These are phyloP conservation scores for Penicillium bovifimosum DNA, from an alignment of 495 filamentous ascomycete genomes.

Conservation along the genomic window DNA sequence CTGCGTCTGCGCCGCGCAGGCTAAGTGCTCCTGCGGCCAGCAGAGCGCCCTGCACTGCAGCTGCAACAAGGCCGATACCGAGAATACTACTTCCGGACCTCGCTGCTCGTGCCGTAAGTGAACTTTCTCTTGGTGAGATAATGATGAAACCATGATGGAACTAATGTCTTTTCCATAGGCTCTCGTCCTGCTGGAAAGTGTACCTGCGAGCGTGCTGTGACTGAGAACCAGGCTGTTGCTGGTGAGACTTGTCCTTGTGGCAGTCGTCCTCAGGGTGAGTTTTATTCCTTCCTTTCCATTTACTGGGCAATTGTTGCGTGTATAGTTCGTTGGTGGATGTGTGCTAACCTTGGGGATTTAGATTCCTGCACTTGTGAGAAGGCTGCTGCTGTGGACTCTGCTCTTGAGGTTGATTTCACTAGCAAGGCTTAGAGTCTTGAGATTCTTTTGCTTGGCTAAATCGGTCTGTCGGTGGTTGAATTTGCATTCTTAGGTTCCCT, in stretches of 20 bases:
- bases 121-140: constrained; percentile 12
- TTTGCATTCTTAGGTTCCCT: constrained; percentile 2
- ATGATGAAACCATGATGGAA: neutral
- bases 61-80: constrained; percentile 69
- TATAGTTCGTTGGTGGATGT: neutral
- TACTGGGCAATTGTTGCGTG: no score
- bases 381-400: constrained; percentile 47
- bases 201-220: constrained; percentile 67
- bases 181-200: constrained; percentile 72
- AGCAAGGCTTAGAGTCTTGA: constrained; percentile 34
- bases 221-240: constrained; percentile 61
- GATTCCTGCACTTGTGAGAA: constrained; percentile 84
- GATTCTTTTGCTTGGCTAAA: no score
- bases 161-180: constrained; percentile 33
- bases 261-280: constrained; percentile 61
- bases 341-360: constrained; percentile 20
- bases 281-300: no score
- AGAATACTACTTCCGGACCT: constrained; percentile 69
- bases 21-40: constrained; percentile 82
- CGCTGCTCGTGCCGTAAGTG: constrained; percentile 78
- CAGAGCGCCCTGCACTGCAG: constrained; percentile 78
- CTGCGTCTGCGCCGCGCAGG: constrained; percentile 59
- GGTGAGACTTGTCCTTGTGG: constrained; percentile 72
- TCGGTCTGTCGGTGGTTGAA: neutral
- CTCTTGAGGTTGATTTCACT: constrained; percentile 74